Conservation (phyloP, 805 yeast species). For the Ogataea chonburiensis region DNA sequence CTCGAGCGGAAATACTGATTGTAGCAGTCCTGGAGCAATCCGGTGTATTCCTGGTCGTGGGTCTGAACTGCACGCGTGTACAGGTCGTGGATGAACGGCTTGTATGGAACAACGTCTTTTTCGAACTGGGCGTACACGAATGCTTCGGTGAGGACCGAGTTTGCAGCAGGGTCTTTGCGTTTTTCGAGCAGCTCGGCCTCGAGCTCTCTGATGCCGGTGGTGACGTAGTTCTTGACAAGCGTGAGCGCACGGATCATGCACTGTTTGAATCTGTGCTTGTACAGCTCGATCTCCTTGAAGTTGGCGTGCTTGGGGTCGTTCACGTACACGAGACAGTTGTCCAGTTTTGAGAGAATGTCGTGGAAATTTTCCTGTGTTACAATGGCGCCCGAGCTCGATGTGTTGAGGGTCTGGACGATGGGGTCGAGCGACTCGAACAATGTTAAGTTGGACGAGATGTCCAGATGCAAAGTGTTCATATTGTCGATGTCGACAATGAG, state of each 20-base stretch:
- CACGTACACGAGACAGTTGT: slow-evolving; percentile 63
- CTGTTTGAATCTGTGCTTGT: slow-evolving; percentile 71
- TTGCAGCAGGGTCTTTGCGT: slow-evolving; percentile 21
- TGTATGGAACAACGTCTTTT: slow-evolving; percentile 24
- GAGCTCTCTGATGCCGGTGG: slow-evolving; percentile 39
- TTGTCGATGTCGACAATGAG: slow-evolving; percentile 47
- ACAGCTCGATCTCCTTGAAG: slow-evolving; percentile 68
- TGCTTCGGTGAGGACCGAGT: slow-evolving; percentile 54
- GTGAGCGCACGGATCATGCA: slow-evolving; percentile 81
- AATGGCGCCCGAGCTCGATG: slow-evolving; percentile 61
- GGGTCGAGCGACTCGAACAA: slow-evolving; percentile 71
- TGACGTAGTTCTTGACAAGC: slow-evolving; percentile 65
- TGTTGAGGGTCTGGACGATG: slow-evolving; percentile 65
- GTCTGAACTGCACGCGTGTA: slow-evolving; percentile 25
- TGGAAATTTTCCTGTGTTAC: slow-evolving; percentile 60
- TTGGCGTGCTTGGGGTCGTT: slow-evolving; percentile 45
- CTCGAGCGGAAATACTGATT: slow-evolving; percentile 63
- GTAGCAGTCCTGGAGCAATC: slow-evolving; percentile 65
- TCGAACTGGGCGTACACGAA: slow-evolving; percentile 65
- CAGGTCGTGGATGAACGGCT: slow-evolving; percentile 28
- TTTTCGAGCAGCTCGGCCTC: slow-evolving; percentile 26
- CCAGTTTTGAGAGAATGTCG: slow-evolving; percentile 55
- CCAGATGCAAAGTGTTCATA: slow-evolving; percentile 41
- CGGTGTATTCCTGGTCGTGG: slow-evolving; percentile 48
- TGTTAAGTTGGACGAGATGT: slow-evolving; percentile 48